Conservation (phyloP, 1,284 basidiomycete genomes). For the Ceratobasidium papillatum region DNA sequence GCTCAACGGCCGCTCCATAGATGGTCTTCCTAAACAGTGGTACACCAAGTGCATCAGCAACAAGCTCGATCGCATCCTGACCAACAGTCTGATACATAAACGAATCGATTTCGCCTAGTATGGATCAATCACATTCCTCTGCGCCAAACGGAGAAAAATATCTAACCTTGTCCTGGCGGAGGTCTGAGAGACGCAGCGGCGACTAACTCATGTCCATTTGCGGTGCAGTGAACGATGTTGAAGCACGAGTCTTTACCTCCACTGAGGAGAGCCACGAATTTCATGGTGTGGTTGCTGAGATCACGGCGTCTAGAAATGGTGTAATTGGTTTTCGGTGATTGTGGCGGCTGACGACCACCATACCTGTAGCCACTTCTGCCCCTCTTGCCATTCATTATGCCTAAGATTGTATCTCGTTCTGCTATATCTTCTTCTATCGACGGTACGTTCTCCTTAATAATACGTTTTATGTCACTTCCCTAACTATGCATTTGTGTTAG, state of each 20-base stretch:
- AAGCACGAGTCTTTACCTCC: constrained; percentile 99
- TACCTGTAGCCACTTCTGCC: constrained; percentile 8
- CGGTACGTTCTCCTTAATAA: constrained; percentile 57
- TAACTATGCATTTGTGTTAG: constrained; percentile 53
- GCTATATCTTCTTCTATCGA: constrained; percentile 82
- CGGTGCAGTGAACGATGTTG: constrained; percentile 89
- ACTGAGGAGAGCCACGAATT: constrained; percentile 93
- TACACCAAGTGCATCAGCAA: constrained; percentile 85
- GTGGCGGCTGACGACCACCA: constrained; percentile 3
- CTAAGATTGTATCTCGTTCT: constrained; percentile 77
- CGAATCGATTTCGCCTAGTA: constrained; percentile 94
- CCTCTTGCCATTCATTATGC: constrained; percentile 38
- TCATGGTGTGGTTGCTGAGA: constrained; percentile 64
- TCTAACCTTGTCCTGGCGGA: constrained; percentile 79
- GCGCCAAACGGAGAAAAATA: neutral
- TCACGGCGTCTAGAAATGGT: neutral
- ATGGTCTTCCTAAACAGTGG: constrained; percentile 89
- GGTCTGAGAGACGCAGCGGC: constrained; percentile 92
- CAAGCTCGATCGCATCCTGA: constrained; percentile 89
- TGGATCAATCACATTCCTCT: neutral
- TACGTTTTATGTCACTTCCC: neutral
- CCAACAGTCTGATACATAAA: constrained; percentile 99
- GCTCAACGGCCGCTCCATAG: constrained; percentile 80
- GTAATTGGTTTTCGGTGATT: constrained; percentile 21
- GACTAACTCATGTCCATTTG: constrained; percentile 88